Evolutionary conservation across 2,329 filamentous ascomycete species (phyloP), one percentile per base, ranked within the genome.

Genomic region (Aspergillus felis): DNA sequence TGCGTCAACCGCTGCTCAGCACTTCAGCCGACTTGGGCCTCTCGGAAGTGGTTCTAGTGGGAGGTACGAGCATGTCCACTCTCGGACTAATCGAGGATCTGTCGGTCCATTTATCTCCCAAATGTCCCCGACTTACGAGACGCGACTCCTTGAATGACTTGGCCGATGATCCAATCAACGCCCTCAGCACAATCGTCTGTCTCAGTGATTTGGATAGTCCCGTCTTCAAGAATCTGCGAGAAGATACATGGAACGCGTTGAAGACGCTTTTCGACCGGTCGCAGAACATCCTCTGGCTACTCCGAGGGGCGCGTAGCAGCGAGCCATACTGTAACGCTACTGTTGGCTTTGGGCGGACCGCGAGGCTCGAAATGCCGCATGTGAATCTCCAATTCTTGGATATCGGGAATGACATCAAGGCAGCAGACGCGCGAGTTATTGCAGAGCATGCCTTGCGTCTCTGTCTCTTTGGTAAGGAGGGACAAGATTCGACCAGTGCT

Each of bases 201-300:
- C 55, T 57, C 22, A 25, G 41, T 35, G 55, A 57, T 35, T 24
- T 57, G 41, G 55, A 57, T 38, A 51, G 28, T 17, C 55, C 50
- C n/a, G 29, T 47, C 8, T 53, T 57, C 42, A 38, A 25, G 3
- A 24, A 52, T n/a, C 32, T 62, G 24, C 52, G 41, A n/a, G 7
- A 20, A 17, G 29, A 54, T 3, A 53, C 24, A 44, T 51, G 52
- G 46, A 35, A 35, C 3, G 47, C 17, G 3, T 12, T 64, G 14
- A 59, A 62, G 50, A 3, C 8, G 1, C 20, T 62, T 38, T 48
- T 56, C 8, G 50, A 55, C 14, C 20, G 7, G 0, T 17, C 53
- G 4, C 20, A 46, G 5, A 41, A 44, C 28, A 7, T 62, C 1
- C 56, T 64, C 12, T 64, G 61, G 61, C 22, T 64, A 2, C 54